phyloP scores from a whole-genome alignment of 176 grass and related monocot genomes.

The Avena atlantica region DNA sequence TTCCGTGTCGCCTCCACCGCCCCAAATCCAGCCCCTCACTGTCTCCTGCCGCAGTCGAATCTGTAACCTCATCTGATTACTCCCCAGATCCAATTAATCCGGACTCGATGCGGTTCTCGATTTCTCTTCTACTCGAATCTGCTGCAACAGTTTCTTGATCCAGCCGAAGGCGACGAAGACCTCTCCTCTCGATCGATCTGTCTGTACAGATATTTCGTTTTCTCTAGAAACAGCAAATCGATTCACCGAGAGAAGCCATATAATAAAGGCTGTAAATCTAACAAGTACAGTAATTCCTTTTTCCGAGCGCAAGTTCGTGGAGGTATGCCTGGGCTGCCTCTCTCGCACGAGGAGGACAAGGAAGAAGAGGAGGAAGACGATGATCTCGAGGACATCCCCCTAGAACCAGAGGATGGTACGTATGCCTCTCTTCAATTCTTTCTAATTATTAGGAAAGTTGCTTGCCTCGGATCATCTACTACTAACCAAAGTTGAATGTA shows the following conservation, averaged over 20 bases:
- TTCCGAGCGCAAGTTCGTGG: not conserved
- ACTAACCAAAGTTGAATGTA: too few species aligned
- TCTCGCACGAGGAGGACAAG: not conserved
- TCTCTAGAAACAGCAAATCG: not conserved
- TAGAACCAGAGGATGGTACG: not conserved
- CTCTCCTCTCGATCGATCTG: not conserved
- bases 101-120: not conserved
- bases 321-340: not conserved
- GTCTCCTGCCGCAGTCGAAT: too few species aligned
- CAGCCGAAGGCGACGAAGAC: not conserved
- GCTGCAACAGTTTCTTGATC: not conserved
- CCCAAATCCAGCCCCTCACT: too few species aligned
- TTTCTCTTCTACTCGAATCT: not conserved
- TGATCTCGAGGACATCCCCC: not conserved
- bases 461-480: too few species aligned
- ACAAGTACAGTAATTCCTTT: too few species aligned
- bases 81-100: not conserved
- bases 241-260: not conserved
- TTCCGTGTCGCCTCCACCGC: too few species aligned
- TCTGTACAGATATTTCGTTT: not conserved
- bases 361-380: not conserved
- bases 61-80: not conserved
- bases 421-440: too few species aligned
- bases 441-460: too few species aligned
- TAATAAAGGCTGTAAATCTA: too few species aligned